Conservation (phyloP, 148 eudicot species). For the Persicaria tinctoria region DNA sequence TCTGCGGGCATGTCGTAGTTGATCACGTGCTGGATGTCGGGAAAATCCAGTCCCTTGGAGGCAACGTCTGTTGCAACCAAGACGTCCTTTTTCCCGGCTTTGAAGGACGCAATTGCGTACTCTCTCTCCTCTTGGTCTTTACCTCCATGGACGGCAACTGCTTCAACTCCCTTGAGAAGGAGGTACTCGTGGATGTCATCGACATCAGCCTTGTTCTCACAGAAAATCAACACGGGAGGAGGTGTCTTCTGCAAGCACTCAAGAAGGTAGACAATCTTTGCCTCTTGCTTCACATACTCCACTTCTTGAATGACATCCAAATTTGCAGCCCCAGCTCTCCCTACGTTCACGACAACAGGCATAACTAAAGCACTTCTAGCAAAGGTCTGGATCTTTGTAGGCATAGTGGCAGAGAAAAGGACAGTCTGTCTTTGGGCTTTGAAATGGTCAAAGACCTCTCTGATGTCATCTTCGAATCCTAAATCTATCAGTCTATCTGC, state of each 20-base stretch:
- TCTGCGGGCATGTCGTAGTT: conserved; percentile 95
- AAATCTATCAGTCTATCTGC: conserved; percentile 85
- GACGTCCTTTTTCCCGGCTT: conserved; percentile 71
- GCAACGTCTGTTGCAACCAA: conserved; percentile 96
- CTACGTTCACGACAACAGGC: conserved; percentile 81
- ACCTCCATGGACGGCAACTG: conserved; percentile 86
- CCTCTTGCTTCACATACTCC: conserved; percentile 91
- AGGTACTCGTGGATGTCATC: conserved; percentile 92
- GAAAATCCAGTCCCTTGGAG: conserved; percentile 88
- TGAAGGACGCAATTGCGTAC: conserved; percentile 71
- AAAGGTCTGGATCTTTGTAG: conserved; percentile 83
- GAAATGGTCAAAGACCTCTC: conserved; percentile 89
- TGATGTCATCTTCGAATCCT: conserved; percentile 91
- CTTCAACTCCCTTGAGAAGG: conserved; percentile 83
- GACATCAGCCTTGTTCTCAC: conserved; percentile 90
- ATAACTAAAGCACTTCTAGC: conserved; percentile 77
- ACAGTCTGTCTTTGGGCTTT: conserved; percentile 91
- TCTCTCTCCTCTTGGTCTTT: conserved; percentile 94
- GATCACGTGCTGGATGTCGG: conserved; percentile 83
- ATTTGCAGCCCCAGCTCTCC: conserved; percentile 95
- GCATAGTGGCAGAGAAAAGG: conserved; percentile 93
- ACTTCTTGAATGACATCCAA: conserved; percentile 94
- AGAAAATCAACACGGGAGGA: conserved; percentile 87
- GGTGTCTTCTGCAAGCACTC: conserved; percentile 90
- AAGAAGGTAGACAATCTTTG: conserved; percentile 80